Evolutionary conservation across 2,329 filamentous ascomycete genomes (phyloP), one percentile per base, ranked within the genome.

Genomic region (Rhytidhysteron rufulum): DNA sequence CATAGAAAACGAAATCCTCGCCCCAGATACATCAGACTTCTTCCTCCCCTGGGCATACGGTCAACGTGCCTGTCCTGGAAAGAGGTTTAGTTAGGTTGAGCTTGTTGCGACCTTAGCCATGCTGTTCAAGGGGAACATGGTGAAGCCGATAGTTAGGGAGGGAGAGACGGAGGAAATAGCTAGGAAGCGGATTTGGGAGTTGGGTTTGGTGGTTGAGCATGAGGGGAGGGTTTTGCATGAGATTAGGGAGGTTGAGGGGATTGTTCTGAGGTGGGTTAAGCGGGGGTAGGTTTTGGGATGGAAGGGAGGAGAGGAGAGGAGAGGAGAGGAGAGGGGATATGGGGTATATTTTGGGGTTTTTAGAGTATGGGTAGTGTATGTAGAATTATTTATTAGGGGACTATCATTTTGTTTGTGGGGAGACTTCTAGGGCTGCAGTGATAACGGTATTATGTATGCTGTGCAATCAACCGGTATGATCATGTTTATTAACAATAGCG

Each of bases 21-120:
- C 37, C 9, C 11, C 43, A 7, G 45, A 50, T 11, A 42, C 45
- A n/a, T 19, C 27, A 9, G 40, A 36, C n/a, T 21, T 34, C 18
- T 53, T 44, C 30, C 8, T 55, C 0, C 45, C 45, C 5, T 55
- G 50, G 52, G 44, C 45, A 2, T 27, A 25, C 7, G 52, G 50
- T 4, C 40, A 49, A 19, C 39, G 47, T n/a, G 44, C 47, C 2
- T 55, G 52, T 31, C 52, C 52, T 0, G 52, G 52, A 6, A 55
- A 54, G 35, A 44, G 35, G 17, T 55, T 52, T 25, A 43, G 44
- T 8, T 50, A 55, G 19, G 52, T 52, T 5, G 52, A 55, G 37
- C 42, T 51, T 25, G 49, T 47, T 7, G 49, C 50, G 1, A 22
- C 40, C 6, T 22, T 54, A 15, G 49, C 45, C 1, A n/a, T 33